Conservation (phyloP, 176 grass and related monocot genomes). For the Juncus inflexus region DNA sequence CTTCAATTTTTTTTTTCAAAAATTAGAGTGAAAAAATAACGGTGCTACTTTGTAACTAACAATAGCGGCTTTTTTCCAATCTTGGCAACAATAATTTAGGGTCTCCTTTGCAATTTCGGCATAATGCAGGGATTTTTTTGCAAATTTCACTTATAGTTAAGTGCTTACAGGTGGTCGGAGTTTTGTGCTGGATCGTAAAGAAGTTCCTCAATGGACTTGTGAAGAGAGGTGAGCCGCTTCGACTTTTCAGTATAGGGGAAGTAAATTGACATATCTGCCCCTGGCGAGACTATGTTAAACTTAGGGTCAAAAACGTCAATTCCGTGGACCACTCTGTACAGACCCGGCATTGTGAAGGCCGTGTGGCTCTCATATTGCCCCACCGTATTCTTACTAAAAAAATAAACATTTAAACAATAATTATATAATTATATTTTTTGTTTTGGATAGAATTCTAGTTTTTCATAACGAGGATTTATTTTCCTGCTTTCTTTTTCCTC, state of each 20-base stretch:
- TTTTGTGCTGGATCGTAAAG: constrained; percentile 80
- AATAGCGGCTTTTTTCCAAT: no score
- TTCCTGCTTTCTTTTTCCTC: no score
- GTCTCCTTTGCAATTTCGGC: no score
- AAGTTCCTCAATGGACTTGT: constrained; percentile 70
- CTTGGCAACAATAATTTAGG: no score
- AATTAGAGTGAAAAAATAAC: no score
- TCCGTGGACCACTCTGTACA: constrained; percentile 84
- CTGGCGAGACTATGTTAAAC: constrained; percentile 96
- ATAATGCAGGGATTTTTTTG: no score
- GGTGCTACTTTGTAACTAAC: no score
- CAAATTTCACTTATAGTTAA: background rate
- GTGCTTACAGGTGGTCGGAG: constrained; percentile 79
- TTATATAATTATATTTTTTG: background rate
- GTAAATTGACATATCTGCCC: constrained; percentile 91
- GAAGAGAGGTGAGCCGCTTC: constrained; percentile 77
- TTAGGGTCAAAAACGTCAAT: constrained; percentile 98
- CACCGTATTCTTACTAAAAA: constrained; percentile 85
- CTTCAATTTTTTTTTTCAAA: no score
- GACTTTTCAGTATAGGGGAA: constrained; percentile 70
- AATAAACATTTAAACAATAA: constrained; percentile 10
- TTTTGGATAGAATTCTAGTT: no score
- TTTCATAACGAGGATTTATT: no score
- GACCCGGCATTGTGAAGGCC: constrained; percentile 75
- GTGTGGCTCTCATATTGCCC: constrained; percentile 94